These are phyloP conservation scores for Sarocladiaceae sp. DNA, from an alignment of 2,329 filamentous ascomycete species.

Conservation along the genomic window DNA sequence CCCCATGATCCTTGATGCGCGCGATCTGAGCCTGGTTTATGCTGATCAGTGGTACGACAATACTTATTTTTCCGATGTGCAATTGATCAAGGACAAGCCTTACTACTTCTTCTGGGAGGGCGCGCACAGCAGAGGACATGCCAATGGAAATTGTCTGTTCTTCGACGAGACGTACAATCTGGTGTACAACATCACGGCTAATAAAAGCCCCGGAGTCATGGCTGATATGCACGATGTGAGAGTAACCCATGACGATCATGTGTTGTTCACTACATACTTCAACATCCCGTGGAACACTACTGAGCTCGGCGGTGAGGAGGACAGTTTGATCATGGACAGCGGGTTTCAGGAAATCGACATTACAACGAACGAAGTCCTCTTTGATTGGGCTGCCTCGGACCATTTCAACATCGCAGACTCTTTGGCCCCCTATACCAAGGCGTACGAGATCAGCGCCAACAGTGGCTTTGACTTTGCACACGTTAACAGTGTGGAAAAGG, in stretches of 20 bases:
- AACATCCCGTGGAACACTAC: slow-evolving; percentile 24
- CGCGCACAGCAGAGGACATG: slow-evolving; percentile 18
- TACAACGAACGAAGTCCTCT: slow-evolving; percentile 28
- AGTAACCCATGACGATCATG: slow-evolving; percentile 33
- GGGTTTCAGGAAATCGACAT: slow-evolving; percentile 33
- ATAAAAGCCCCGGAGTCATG: slow-evolving; percentile 23
- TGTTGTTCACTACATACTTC: slow-evolving; percentile 36
- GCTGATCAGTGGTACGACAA: slow-evolving; percentile 26
- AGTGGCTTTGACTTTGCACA: slow-evolving; percentile 31
- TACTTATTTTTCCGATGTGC: slow-evolving; percentile 20
- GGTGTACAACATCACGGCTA: slow-evolving; percentile 30
- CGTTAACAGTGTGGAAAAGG: slow-evolving; percentile 29
- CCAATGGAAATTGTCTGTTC: slow-evolving; percentile 24
- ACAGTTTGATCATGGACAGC: slow-evolving; percentile 26
- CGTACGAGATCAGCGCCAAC: slow-evolving; percentile 22
- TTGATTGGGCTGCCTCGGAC: slow-evolving; percentile 29
- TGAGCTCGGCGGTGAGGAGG: slow-evolving; percentile 20
- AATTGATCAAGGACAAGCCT: slow-evolving; percentile 22
- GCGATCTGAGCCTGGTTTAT: slow-evolving; percentile 31
- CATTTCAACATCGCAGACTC: slow-evolving; percentile 22
- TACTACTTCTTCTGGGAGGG: slow-evolving; percentile 32
- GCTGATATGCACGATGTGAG: slow-evolving; percentile 37
- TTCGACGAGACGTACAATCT: slow-evolving; percentile 29
- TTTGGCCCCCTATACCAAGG: slow-evolving; percentile 19
- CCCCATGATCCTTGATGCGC: slow-evolving; percentile 28